These are phyloP conservation scores for Vitis hybrid DNA, from an alignment of 177 flowering plant genomes.

Conservation along the genomic window DNA sequence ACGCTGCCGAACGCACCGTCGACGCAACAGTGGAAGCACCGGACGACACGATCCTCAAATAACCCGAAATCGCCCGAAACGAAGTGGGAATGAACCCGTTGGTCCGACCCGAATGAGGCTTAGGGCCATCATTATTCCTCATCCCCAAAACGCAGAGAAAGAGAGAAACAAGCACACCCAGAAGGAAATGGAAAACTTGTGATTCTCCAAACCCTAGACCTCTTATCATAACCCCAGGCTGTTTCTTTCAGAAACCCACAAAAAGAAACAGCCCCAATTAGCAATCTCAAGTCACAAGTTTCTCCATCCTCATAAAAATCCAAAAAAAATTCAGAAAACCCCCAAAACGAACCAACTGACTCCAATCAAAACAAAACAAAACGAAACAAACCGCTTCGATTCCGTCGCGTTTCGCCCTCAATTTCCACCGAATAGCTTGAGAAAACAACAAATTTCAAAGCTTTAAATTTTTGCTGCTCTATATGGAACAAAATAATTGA, in stretches of 20 bases:
- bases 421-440: no score
- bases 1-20: conserved; percentile 68
- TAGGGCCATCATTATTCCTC: conserved; percentile 68
- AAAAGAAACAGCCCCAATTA: conserved; percentile 21
- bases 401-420: conserved; percentile 1
- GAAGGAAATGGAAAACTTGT: conserved; percentile 10
- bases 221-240: conserved; percentile 35
- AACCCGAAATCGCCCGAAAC: conserved; percentile 57
- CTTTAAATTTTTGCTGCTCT: no score
- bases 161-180: conserved; percentile 8
- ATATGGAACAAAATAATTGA: no score
- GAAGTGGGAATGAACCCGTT: conserved; percentile 44
- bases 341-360: conserved; percentile 14
- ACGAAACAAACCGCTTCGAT: conserved; percentile 6
- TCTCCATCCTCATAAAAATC: conserved; percentile 20
- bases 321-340: conserved; percentile 1
- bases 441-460: conserved; percentile 4
- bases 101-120: conserved; percentile 26
- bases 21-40: conserved; percentile 74
- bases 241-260: conserved; percentile 12
- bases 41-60: conserved; percentile 66
- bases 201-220: conserved; percentile 18
- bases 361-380: conserved; percentile 8
- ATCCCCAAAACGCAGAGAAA: conserved; percentile 40
- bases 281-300: conserved; percentile 22